Percentiles rank a stretch among this genome's conserved stretches.
These are phyloP conservation scores for Oldenlandia corymbosa DNA, from an alignment of 257 asterid genomes.

Conservation along the genomic window DNA sequence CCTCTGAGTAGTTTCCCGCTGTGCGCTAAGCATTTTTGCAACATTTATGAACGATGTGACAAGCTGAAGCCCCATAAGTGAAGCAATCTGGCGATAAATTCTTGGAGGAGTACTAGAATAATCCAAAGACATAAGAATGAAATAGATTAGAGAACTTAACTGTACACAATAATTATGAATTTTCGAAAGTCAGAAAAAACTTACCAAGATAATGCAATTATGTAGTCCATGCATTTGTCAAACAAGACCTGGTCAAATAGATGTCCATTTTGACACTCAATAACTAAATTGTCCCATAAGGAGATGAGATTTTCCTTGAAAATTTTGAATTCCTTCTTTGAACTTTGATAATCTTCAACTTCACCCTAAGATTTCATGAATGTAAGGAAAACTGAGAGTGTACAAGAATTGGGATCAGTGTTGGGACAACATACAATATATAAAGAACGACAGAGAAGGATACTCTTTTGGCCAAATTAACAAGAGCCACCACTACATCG, in stretches of 20 bases:
- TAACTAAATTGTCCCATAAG: conserved; percentile 85
- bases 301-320: conserved; percentile 83
- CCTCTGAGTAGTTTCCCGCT: conserved; percentile 90
- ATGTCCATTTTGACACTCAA: conserved; percentile 92
- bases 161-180: not conserved
- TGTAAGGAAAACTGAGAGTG: conserved; percentile 32
- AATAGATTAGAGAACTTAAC: conserved; percentile 21
- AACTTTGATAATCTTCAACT: conserved; percentile 88
- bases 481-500: conserved; percentile 86
- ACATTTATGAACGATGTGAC: conserved; percentile 93
- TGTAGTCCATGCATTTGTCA: conserved; percentile 92
- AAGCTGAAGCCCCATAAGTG: conserved; percentile 94
- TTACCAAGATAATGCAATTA: conserved; percentile 96
- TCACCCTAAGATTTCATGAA: conserved; percentile 62
- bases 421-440: too few species aligned
- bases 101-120: conserved; percentile 97
- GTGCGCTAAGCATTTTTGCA: conserved; percentile 79
- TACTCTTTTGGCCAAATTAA: conserved; percentile 80
- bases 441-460: conserved; percentile 43
- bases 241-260: conserved; percentile 77
- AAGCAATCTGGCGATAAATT: conserved; percentile 82
- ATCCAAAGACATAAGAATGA: conserved; percentile 19
- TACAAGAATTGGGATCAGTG: too few species aligned
- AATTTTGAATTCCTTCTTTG: conserved; percentile 80
- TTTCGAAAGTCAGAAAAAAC: conserved; percentile 21